Base-by-base conservation (phyloP, 192 early-diverging fungal genomes). In the Entomortierella parvispora region DNA sequence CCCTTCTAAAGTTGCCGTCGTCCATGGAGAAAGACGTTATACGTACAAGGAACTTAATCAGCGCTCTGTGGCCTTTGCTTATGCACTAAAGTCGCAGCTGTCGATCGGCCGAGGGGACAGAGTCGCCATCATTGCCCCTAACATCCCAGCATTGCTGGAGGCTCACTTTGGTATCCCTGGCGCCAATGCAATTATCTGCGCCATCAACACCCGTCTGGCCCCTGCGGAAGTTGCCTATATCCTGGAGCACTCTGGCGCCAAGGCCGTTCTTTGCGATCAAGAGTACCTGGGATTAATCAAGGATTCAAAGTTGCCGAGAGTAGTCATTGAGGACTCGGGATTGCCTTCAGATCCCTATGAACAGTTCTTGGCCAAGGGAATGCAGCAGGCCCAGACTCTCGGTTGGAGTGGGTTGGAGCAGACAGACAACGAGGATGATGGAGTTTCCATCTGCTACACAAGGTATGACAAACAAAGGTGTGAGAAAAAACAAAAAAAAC, bases 131-230 rank as follows among this genome's bases (percentile, higher is more conserved):
- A 68, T 90, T 2, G 77, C 80, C 3, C 85, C 86, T 23, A 90
- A 89, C 52, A 84, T 80, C 23, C 82, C 84, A n/a, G 67, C 81
- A 9, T 68, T 87, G 59, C 62, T 90, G 4, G 89, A 90, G 26
- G 84, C 87, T 1, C 83, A 88, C n/a, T 90, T 81, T 79, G 88
- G 77, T 15, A 79, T 90, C n/a, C 87, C 88, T 9, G 81, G 82
- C 28, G 61, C 81, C n/a, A 81, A 82, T 22, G 88, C 79, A 8
- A 80, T 88, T 17, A 64, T 90, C 8, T 86, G 87, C 6, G 84
- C 85, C 11, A 75, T 90, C 58, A 90, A 90, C 61, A 80, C 84
- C 8, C 81, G 89, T 18, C 68, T 90, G 2, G 76, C 69, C 2
- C 60, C 81, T 7, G 34, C 55, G 5, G 89, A 90, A 65, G 74